phyloP scores from a whole-genome alignment of 1,139 yeast genomes.

The Taphrina communis region DNA sequence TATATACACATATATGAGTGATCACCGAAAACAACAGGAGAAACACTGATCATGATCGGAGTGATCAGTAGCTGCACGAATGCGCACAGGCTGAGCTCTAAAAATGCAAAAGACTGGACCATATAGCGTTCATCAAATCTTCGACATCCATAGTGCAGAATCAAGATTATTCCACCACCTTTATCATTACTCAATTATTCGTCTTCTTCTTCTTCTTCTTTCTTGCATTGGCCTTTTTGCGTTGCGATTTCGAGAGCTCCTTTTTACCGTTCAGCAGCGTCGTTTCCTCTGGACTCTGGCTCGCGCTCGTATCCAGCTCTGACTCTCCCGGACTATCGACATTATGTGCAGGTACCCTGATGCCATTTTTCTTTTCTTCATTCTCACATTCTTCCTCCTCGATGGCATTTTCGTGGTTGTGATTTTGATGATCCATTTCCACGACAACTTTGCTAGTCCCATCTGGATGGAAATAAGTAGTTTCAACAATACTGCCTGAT shows the following conservation, averaged over 20 bases:
- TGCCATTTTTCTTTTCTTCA: constrained; percentile 19
- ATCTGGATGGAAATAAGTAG: constrained; percentile 33
- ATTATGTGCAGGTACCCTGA: constrained; percentile 7
- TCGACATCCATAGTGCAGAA: too few species aligned
- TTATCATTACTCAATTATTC: not conserved
- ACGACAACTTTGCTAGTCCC: constrained; percentile 38
- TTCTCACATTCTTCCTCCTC: constrained; percentile 29
- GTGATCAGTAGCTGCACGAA: too few species aligned
- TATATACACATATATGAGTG: too few species aligned
- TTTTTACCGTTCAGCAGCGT: constrained; percentile 18
- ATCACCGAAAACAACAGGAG: too few species aligned
- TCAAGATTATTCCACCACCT: not conserved
- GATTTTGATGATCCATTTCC: constrained; percentile 29
- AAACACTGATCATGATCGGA: too few species aligned
- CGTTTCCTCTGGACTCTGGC: constrained; percentile 27
- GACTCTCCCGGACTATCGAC: not conserved
- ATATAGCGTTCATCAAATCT: too few species aligned
- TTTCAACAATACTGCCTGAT: constrained; percentile 37
- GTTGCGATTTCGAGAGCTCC: constrained; percentile 11
- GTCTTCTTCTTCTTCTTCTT: constrained; percentile 3
- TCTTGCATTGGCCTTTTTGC: constrained; percentile 18
- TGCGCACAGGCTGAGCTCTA: too few species aligned
- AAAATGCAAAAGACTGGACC: too few species aligned
- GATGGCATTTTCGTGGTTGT: constrained; percentile 26
- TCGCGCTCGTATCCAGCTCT: constrained; percentile 18